These are phyloP conservation scores for Acacia crassicarpa DNA, from an alignment of 306 rosid species.

Conservation along the genomic window DNA sequence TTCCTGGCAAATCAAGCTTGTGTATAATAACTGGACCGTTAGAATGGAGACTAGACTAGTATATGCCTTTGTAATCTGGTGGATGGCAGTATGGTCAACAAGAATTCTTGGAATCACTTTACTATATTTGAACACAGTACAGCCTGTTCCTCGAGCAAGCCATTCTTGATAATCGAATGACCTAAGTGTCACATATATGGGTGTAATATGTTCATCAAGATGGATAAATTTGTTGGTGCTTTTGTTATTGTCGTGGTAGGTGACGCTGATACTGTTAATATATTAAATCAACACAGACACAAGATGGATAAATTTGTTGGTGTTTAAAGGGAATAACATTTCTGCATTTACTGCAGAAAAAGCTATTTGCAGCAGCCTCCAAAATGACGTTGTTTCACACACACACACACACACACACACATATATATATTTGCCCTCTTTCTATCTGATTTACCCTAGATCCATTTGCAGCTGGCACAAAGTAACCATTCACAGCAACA, in stretches of 20 bases:
- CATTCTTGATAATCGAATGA: neutral
- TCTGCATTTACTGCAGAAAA: too few species aligned
- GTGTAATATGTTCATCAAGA: neutral
- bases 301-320: too few species aligned
- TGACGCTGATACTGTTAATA: too few species aligned
- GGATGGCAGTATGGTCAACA: neutral
- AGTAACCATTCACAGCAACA: neutral
- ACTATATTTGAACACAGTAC: neutral
- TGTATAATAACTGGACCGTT: neutral
- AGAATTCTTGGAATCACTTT: neutral
- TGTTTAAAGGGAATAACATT: too few species aligned
- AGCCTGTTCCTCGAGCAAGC: neutral
- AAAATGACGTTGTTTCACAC: too few species aligned
- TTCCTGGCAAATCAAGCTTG: constrained; percentile 16
- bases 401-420: too few species aligned
- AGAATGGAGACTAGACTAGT: neutral
- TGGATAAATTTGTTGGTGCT: neutral
- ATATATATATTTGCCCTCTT: too few species aligned
- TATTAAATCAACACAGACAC: neutral
- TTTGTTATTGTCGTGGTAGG: neutral
- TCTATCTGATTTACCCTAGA: too few species aligned
- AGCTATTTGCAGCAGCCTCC: too few species aligned
- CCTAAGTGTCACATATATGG: neutral
- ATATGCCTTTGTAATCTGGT: neutral
- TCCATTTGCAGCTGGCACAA: too few species aligned